Evolutionary conservation across 2,329 filamentous ascomycete species (phyloP).

Genomic region (Sordariomycetes sp.): DNA sequence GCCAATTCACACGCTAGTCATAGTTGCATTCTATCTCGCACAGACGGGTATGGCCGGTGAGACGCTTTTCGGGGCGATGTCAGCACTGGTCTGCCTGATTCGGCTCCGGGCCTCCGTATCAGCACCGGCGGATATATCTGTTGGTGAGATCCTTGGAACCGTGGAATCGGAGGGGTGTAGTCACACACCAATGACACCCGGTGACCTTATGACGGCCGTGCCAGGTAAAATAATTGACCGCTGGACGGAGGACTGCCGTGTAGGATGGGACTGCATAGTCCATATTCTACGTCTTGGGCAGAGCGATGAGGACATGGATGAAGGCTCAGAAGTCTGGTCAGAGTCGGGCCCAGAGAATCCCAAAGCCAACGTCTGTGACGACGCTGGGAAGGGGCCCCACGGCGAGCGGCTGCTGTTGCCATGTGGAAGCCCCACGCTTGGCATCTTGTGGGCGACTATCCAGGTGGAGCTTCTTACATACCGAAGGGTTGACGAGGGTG

Average conservation of each 20-base stretch:
- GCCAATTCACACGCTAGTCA: neutral
- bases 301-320: neutral
- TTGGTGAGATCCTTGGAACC: neutral
- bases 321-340: no score
- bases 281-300: neutral
- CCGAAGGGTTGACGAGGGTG: conserved; percentile 15
- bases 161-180: neutral
- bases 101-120: neutral
- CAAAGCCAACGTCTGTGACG: neutral
- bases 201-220: neutral
- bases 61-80: neutral
- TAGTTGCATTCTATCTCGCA: neutral
- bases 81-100: neutral
- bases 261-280: neutral
- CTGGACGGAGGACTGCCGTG: neutral
- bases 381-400: neutral
- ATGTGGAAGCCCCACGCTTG: conserved; percentile 15
- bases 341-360: neutral
- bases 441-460: conserved; percentile 20
- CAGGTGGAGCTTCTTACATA: conserved; percentile 25
- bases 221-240: neutral
- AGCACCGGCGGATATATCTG: neutral
- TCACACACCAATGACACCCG: neutral
- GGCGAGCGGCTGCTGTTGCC: conserved; percentile 12
- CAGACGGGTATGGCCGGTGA: neutral